Evolutionary conservation across 2,329 filamentous ascomycete genomes (phyloP), one percentile per base, ranked within the genome.

Genomic region (Diplodia corticola): DNA sequence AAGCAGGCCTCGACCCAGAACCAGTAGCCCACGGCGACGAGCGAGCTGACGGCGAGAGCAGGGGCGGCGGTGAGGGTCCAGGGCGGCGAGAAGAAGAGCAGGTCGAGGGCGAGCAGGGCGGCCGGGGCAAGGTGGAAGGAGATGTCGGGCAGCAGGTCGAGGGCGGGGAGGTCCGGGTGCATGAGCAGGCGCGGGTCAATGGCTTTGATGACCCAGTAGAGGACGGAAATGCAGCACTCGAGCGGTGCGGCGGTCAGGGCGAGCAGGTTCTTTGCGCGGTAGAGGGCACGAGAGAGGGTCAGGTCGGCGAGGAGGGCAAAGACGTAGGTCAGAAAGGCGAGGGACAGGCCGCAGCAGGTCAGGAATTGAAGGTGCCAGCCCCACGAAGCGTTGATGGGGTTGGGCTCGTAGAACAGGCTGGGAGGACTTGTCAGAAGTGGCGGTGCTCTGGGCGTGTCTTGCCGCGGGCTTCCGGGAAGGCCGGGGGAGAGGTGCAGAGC

Each of bases 1-100:
- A 86, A 91, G 79, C 90, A 92, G 26, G 86, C 82, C 77, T 93
- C 89, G 26, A 92, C 85, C 90, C 91, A 93, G 69, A 85, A 84
- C 89, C 90, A 93, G 76, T 93, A 93, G 2, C 79, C 75, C 68
- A 90, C 86, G 0, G 89, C 89, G 50, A 92, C 77, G 1, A 70
- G 74, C 13, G 84, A 83, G 69, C 86, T 88, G 28, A 90, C 73
- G 1, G 80, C 78, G 72, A 91, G 82, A 4, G 88, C 85, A 1
- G 84, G 82, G n/a, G 87, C 80, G 7, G 82, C 82, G 10, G 83
- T 81, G 68, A 91, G 85, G 0, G 88, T 88, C 87, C 89, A 92
- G 0, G 90, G 90, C 12, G 90, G 90, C 54, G 87, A 90, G 53
- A 92, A 81, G 46, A 92, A 80, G 20, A 92, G 74, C 17, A 90